Evolutionary conservation across 257 asterid genomes (phyloP).

Genomic region (Rehmannia glutinosa): DNA sequence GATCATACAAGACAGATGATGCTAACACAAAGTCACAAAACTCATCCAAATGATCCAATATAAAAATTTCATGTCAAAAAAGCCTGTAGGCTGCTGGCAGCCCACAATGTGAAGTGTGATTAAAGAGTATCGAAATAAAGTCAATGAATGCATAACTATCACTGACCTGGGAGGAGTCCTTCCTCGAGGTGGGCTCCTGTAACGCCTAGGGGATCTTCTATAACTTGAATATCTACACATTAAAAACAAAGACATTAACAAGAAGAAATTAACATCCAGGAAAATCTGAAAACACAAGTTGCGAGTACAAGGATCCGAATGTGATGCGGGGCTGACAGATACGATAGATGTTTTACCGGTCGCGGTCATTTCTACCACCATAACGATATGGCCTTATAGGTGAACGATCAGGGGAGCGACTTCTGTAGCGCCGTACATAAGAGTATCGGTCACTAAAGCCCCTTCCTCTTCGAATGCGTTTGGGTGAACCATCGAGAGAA

Average conservation of each 20-base stretch:
- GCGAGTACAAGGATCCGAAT: too few species aligned
- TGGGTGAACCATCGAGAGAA: slow-evolving; percentile 81
- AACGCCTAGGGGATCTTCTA: slow-evolving; percentile 94
- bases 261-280: background rate
- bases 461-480: slow-evolving; percentile 90
- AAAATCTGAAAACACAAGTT: too few species aligned
- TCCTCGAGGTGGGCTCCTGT: slow-evolving; percentile 91
- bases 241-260: background rate
- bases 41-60: background rate
- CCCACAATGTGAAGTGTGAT: too few species aligned
- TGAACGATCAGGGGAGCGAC: slow-evolving; percentile 88
- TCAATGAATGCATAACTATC: too few species aligned
- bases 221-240: slow-evolving; percentile 57
- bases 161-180: slow-evolving; percentile 92
- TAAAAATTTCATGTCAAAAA: too few species aligned
- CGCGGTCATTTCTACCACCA: slow-evolving; percentile 77
- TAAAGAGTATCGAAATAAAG: too few species aligned
- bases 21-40: background rate
- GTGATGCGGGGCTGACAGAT: too few species aligned
- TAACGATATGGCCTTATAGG: slow-evolving; percentile 79
- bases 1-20: background rate
- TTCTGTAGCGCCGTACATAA: slow-evolving; percentile 72
- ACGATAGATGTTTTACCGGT: slow-evolving; percentile 44
- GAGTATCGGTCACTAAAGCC: slow-evolving; percentile 96
- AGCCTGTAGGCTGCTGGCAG: too few species aligned